Evolutionary conservation across 169 alveolate genomes (phyloP).

Genomic region (Toxoplasma gondii): DNA sequence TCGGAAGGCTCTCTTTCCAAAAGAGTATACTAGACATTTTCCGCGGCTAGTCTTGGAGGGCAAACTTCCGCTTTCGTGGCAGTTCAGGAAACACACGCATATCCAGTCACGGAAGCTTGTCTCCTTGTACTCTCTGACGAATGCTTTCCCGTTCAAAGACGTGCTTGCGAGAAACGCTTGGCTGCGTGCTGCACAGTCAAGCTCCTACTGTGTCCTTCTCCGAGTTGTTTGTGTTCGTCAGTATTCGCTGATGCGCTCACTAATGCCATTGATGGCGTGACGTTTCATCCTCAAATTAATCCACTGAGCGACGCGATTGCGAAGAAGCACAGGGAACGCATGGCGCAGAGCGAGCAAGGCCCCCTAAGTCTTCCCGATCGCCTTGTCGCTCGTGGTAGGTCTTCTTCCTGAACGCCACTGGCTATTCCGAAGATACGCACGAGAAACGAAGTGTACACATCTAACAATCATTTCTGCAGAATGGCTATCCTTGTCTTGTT

Average conservation of each 20-base stretch:
- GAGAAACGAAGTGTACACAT: no score
- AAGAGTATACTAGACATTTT: no score
- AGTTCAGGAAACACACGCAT: no score
- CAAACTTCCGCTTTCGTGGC: no score
- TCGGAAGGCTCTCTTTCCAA: no score
- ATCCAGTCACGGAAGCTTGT: no score
- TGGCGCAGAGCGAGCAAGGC: not conserved
- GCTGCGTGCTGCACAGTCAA: not conserved
- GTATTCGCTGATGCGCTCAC: not conserved
- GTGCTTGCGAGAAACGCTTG: not conserved
- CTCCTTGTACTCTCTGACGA: no score
- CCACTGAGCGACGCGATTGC: slow-evolving; percentile 18
- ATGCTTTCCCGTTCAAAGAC: no score
- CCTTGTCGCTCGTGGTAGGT: slow-evolving; percentile 13
- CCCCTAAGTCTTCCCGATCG: slow-evolving; percentile 22
- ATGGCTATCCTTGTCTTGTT: no score
- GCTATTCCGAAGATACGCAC: no score
- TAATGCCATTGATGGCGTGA: slow-evolving; percentile 2
- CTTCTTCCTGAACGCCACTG: not conserved
- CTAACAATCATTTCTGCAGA: no score
- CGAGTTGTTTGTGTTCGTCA: not conserved
- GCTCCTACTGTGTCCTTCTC: not conserved
- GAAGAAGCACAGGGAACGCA: not conserved
- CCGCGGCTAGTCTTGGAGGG: no score
- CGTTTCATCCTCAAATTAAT: slow-evolving; percentile 9